phyloP scores from a whole-genome alignment of 345 rosid species.

The Eucalyptus brandiana region DNA sequence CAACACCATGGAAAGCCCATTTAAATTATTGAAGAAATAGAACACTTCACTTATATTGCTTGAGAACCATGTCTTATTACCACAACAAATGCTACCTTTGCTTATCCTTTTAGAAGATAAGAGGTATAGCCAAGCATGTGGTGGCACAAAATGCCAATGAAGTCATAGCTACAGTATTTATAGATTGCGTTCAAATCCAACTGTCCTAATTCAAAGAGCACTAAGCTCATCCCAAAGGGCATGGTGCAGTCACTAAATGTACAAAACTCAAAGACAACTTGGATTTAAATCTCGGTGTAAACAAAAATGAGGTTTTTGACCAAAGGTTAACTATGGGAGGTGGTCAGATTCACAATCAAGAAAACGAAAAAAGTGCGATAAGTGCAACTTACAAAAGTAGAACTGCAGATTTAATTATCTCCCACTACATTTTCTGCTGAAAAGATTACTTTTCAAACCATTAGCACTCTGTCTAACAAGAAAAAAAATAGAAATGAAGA shows the following conservation, averaged over 20 bases:
- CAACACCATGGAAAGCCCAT: not conserved
- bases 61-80: not conserved
- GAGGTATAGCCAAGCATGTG: not conserved
- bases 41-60: not conserved
- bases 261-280: not conserved
- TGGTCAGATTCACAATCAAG: not conserved
- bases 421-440: not conserved
- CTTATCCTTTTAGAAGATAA: not conserved
- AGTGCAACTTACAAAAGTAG: not conserved
- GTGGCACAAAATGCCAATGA: not conserved
- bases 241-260: not conserved
- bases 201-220: not conserved
- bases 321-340: not conserved
- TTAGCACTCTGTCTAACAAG: not conserved
- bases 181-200: not conserved
- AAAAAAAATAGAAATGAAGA: not conserved
- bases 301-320: not conserved
- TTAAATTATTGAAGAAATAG: not conserved
- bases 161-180: not conserved
- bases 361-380: not conserved
- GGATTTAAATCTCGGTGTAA: not conserved
- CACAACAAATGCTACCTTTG: not conserved
- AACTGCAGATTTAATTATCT: not conserved
- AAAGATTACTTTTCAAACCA: not conserved
- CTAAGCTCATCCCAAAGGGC: not conserved